Conservation (phyloP, 208 protist genomes). For the Trypanosoma scelopori region DNA sequence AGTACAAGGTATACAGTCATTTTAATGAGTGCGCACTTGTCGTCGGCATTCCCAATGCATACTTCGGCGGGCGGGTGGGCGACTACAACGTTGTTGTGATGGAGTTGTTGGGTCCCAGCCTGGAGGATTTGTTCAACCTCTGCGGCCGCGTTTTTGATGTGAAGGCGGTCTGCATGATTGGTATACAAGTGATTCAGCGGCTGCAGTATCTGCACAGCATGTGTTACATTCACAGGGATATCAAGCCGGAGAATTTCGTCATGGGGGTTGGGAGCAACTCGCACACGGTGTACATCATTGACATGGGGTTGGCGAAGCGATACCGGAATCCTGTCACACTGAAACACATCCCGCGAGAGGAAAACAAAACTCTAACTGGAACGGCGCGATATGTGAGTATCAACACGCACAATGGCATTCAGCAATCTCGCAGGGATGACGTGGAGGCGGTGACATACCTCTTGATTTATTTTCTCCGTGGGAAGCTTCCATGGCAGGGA, state of each 20-base stretch:
- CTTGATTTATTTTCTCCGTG: conserved; percentile 98
- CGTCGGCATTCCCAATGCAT: conserved; percentile 95
- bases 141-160: conserved; percentile 86
- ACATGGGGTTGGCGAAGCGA: conserved; percentile 76
- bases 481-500: conserved; percentile 96
- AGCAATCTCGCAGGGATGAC: conserved; percentile 89
- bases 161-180: conserved; percentile 96
- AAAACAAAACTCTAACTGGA: conserved; percentile 69
- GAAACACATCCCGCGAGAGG: conserved; percentile 75
- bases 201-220: conserved; percentile 93
- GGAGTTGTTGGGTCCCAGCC: conserved; percentile 97
- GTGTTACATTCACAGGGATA: conserved; percentile 85
- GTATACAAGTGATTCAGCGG: conserved; percentile 92
- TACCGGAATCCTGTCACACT: conserved; percentile 55
- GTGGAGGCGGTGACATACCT: conserved; percentile 90
- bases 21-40: conserved; percentile 59
- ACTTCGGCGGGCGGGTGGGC: conserved; percentile 95
- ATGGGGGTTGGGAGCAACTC: conserved; percentile 64
- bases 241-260: conserved; percentile 91
- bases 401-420: conserved; percentile 98
- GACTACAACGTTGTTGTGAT: conserved; percentile 99
- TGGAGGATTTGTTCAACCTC: conserved; percentile 98
- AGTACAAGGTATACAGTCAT: conserved; percentile 74
- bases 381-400: conserved; percentile 91
- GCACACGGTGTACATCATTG: conserved; percentile 82